phyloP scores from a whole-genome alignment of 2,329 filamentous ascomycete species.

The Fusarium sp. region DNA sequence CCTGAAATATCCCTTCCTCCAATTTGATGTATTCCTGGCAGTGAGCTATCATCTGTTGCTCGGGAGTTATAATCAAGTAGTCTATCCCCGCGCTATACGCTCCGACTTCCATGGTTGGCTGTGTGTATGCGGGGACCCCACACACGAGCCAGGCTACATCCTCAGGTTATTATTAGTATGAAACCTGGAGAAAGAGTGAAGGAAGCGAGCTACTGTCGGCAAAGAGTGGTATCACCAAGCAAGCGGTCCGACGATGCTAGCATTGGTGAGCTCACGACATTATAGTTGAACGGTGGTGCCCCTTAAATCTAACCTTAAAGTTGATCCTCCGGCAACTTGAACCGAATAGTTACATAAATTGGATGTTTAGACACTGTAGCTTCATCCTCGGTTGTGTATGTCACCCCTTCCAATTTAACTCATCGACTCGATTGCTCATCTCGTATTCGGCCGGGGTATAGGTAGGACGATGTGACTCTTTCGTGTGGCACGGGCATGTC shows the following conservation, averaged over 20 bases:
- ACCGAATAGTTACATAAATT: accelerated
- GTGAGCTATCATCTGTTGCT: no score
- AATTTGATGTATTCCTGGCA: accelerated
- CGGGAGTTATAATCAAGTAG: not conserved
- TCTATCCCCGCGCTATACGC: not conserved
- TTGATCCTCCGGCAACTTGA: no score
- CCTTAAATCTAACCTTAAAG: not conserved
- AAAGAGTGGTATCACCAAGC: not conserved
- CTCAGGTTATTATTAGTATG: not conserved
- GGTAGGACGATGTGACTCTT: not conserved
- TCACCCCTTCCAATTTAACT: not conserved
- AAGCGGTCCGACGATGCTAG: accelerated
- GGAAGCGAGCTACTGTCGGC: no score
- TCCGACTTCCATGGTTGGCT: not conserved
- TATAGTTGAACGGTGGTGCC: no score
- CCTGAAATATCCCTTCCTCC: not conserved
- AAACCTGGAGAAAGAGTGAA: not conserved
- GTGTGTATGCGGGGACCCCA: not conserved
- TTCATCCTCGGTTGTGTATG: not conserved
- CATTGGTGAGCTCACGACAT: accelerated
- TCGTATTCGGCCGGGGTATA: no score
- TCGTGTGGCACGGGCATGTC: not conserved
- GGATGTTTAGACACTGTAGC: no score
- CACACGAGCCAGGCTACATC: not conserved
- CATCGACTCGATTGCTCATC: accelerated